Conservation (phyloP, 345 rosid species). For the Salix dunnii region DNA sequence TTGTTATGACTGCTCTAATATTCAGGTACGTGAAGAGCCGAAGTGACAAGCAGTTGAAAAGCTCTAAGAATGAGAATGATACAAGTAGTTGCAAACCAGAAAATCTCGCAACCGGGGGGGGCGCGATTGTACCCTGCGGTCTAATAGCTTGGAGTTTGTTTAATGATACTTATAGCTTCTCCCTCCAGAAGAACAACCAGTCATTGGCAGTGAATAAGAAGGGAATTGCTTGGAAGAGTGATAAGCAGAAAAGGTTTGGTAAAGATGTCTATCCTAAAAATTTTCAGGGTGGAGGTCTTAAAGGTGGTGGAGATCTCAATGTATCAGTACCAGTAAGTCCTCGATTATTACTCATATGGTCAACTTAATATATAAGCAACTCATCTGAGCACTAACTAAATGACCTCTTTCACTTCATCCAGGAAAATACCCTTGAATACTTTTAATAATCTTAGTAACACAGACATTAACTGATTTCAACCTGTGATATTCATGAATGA, state of each 20-base stretch:
- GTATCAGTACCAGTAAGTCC: conserved; percentile 57
- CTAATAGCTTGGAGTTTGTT: conserved; percentile 99
- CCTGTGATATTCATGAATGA: background rate
- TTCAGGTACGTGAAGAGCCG: conserved; percentile 94
- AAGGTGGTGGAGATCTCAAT: conserved; percentile 54
- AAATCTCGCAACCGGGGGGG: conserved; percentile 35
- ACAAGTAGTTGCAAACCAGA: conserved; percentile 70
- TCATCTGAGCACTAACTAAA: background rate
- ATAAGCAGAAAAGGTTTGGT: conserved; percentile 87
- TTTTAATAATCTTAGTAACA: background rate
- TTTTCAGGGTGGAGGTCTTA: conserved; percentile 64
- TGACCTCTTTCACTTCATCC: background rate
- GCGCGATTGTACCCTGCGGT: conserved; percentile 84
- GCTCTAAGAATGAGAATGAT: conserved; percentile 27
- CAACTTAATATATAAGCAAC: background rate
- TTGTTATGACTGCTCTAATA: conserved; percentile 12
- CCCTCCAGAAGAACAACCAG: conserved; percentile 30
- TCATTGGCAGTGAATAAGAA: conserved; percentile 56
- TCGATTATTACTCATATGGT: background rate
- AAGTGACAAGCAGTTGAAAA: conserved; percentile 67
- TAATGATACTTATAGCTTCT: conserved; percentile 73
- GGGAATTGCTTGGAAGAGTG: conserved; percentile 92
- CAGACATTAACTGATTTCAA: background rate
- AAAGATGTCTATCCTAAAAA: conserved; percentile 70
- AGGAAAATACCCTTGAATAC: background rate